Conservation (phyloP, 345 rosid genomes). For the Brassica cretica region DNA sequence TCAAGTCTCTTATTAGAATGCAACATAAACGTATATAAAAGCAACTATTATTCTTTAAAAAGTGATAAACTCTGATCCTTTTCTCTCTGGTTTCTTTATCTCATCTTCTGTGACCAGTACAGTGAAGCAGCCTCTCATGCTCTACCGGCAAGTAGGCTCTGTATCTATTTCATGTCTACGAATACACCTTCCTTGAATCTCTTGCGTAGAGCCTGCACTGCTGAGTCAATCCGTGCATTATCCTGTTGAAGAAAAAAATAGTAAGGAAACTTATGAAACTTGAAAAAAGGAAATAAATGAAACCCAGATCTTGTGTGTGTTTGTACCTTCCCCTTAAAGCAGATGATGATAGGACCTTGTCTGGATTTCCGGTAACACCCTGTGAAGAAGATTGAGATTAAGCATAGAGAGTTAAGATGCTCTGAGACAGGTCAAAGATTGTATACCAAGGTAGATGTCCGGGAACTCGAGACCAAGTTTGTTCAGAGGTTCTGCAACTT, state of each 20-base stretch:
- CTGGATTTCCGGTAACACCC: constrained; percentile 82
- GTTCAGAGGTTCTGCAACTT: constrained; percentile 73
- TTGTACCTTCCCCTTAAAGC: constrained; percentile 77
- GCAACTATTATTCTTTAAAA: too few relatives aligned
- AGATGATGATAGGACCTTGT: constrained; percentile 59
- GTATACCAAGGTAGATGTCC: constrained; percentile 73
- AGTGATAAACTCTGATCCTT: neutral
- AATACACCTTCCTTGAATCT: constrained; percentile 56
- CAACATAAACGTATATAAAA: too few relatives aligned
- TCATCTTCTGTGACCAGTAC: neutral
- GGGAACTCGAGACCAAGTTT: constrained; percentile 90
- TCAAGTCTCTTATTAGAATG: too few relatives aligned
- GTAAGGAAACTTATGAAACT: neutral
- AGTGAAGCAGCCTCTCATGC: constrained; percentile 15
- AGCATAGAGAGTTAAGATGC: constrained; percentile 18
- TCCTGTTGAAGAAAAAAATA: constrained; percentile 46
- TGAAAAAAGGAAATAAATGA: constrained; percentile 2
- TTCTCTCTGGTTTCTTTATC: neutral
- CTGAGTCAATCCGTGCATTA: constrained; percentile 53
- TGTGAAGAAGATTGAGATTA: constrained; percentile 40
- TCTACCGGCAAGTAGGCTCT: neutral
- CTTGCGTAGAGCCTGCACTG: constrained; percentile 54
- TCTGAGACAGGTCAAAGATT: constrained; percentile 11
- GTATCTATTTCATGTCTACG: constrained; percentile 41
- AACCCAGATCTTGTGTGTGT: neutral